Base-by-base conservation (phyloP, 331 rosid genomes). In the Dryas integrifolia region DNA sequence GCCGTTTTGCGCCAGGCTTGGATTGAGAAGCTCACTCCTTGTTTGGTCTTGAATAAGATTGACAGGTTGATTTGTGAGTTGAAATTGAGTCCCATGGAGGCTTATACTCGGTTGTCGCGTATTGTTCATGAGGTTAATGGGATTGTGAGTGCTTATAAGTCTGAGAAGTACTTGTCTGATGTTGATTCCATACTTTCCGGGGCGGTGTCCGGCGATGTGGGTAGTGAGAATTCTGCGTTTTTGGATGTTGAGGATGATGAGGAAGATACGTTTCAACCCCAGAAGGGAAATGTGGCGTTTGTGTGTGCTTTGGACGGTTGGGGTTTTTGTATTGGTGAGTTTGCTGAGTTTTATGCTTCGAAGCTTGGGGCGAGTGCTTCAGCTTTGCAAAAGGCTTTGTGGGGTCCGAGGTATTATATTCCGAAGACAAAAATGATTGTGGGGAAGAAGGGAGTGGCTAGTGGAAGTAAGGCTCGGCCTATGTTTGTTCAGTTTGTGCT, bases 1-100 rank as follows among this genome's bases (percentile, higher is more conserved):
- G 96, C 97, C 6, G 96, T 87, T 8, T 77, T 92, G 57, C 92
- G 97, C 61, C 97, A 92, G 77, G 89, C 93, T 74, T 92, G 92
- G 97, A 82, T 86, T 35, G 94, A 92, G 86, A 86, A 77, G 73
- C 87, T 92, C 4, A 80, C 90, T 1, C 97, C 97, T 0, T 89
- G 94, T 51, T 64, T 92, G 55, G 94, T 92, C 21, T 88, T 92
- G 43, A 92, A 92, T 61, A 92, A 92, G 72, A 81, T 92, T 26
- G 97, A 92, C 15, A 81, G 97, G 43, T 62, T 92, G 68, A 87
- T 92, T 53, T 80, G 75, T 41, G 97, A 92, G n/a, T 75, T 92
- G 49, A 83, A 70, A 48, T 80, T 92, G 75, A 79, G 79, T n/a
- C 96, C 97, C 9, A 60, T 73, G 71, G 96, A 92, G 26, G 97